Evolutionary conservation across 1,284 basidiomycete genomes (phyloP).

Genomic region (Malassezia furfur): DNA sequence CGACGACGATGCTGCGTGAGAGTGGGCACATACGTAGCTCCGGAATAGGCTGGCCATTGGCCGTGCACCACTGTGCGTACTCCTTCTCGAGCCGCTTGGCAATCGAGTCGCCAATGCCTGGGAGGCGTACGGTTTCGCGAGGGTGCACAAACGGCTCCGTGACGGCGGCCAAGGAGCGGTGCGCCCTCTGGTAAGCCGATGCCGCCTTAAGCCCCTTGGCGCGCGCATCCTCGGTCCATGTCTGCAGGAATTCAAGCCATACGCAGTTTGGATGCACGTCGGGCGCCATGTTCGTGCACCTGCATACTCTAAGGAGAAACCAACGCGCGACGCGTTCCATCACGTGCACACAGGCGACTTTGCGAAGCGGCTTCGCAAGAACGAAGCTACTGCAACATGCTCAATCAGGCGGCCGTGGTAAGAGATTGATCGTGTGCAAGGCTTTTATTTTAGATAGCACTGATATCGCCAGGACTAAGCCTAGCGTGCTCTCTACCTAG

Average conservation of each 20-base stretch:
- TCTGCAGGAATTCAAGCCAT: constrained; percentile 32
- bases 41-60: constrained; percentile 25
- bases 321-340: no score
- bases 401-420: background rate
- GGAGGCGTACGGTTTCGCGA: constrained; percentile 30
- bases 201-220: constrained; percentile 29
- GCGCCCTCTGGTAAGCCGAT: constrained; percentile 29
- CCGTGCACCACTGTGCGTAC: constrained; percentile 31
- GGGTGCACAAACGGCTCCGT: constrained; percentile 33
- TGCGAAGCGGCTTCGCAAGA: no score
- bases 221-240: constrained; percentile 34
- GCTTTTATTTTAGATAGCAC: constrained; percentile 1
- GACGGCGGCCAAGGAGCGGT: constrained; percentile 26
- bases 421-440: background rate
- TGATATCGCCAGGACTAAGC: background rate
- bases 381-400: no score
- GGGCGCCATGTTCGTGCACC: background rate
- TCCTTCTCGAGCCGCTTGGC: constrained; percentile 28
- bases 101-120: constrained; percentile 36
- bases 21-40: constrained; percentile 13
- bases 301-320: no score
- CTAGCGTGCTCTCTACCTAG: constrained; percentile 1
- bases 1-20: background rate
- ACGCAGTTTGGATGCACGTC: constrained; percentile 10
- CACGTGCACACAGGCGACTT: no score